Evolutionary conservation across 140 eudicot genomes (phyloP).

Genomic region (Anethum foeniculum): DNA sequence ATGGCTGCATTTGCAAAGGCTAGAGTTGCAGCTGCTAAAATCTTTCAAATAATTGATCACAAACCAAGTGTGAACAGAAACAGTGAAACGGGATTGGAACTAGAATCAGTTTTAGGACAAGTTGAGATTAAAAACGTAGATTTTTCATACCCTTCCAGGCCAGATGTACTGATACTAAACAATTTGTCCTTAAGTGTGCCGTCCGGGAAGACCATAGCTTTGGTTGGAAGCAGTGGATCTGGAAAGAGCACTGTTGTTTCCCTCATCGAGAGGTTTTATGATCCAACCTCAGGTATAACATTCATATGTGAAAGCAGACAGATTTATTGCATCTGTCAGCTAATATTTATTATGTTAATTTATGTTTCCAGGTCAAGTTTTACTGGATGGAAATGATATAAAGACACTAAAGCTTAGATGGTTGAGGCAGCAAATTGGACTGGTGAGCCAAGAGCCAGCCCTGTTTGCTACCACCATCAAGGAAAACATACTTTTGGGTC

Average conservation of each 20-base stretch:
- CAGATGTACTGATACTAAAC: constrained; percentile 57
- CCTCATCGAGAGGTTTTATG: constrained; percentile 89
- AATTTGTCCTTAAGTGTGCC: constrained; percentile 58
- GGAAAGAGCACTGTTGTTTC: constrained; percentile 94
- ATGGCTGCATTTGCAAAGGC: constrained; percentile 97
- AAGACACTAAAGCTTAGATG: constrained; percentile 69
- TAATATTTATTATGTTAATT: constrained; percentile 1
- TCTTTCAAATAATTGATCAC: constrained; percentile 64
- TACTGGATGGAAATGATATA: constrained; percentile 78
- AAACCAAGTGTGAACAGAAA: constrained; percentile 61
- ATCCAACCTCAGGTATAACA: constrained; percentile 65
- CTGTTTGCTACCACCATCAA: constrained; percentile 85
- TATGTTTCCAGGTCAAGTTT: constrained; percentile 56
- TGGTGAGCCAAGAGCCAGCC: constrained; percentile 95
- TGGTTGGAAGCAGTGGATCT: constrained; percentile 95
- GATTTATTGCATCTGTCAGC: constrained; percentile 7
- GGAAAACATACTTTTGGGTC: constrained; percentile 87
- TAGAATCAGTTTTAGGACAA: constrained; percentile 58
- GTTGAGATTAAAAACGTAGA: constrained; percentile 64
- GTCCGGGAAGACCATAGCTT: constrained; percentile 85
- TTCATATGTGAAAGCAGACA: neutral
- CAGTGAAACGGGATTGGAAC: constrained; percentile 48
- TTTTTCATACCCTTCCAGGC: constrained; percentile 86
- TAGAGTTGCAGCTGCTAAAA: constrained; percentile 85
- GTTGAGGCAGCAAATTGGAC: constrained; percentile 88